Conservation (phyloP, 495 filamentous ascomycete genomes). For the Penicillium ucsense region DNA sequence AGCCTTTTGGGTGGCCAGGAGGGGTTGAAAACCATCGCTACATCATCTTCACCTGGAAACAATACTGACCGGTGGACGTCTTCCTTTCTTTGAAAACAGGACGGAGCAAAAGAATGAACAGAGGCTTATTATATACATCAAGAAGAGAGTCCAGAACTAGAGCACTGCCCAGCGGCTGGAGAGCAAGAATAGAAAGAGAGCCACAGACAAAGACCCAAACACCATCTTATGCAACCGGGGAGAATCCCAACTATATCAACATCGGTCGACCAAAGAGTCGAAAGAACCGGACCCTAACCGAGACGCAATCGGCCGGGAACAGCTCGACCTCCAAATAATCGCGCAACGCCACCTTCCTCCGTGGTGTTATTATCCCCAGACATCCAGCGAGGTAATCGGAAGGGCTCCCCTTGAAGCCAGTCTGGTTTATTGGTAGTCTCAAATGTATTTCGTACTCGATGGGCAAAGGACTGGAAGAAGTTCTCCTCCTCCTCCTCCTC, state of each 20-base stretch:
- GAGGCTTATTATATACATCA: conserved; percentile 11
- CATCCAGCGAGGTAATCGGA: conserved; percentile 83
- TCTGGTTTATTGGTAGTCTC: conserved; percentile 73
- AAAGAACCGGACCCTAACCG: conserved; percentile 3
- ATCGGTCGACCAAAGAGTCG: not conserved
- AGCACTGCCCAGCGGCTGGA: conserved; percentile 17
- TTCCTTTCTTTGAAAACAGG: not conserved
- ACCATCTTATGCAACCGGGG: conserved; percentile 10
- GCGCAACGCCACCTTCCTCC: conserved; percentile 30
- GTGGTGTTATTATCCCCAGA: conserved; percentile 24
- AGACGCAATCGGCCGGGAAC: conserved; percentile 39
- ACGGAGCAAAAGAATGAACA: not conserved
- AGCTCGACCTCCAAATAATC: conserved; percentile 48
- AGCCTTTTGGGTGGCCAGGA: too few species aligned
- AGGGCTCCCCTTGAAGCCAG: conserved; percentile 62
- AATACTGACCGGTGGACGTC: too few species aligned
- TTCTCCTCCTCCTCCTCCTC: conserved; percentile 64
- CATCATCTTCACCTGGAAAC: too few species aligned
- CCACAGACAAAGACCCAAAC: conserved; percentile 14
- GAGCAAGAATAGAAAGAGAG: conserved; percentile 3
- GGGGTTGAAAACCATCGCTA: too few species aligned
- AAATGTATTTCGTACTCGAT: conserved; percentile 83
- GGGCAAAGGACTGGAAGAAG: conserved; percentile 73
- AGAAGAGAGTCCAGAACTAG: conserved; percentile 9
- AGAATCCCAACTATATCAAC: too few species aligned